A percentile compares a stretch with the other conserved stretches of the same genome.
These are phyloP conservation scores for Pseudocercospora macadamiae DNA, from an alignment of 2,329 filamentous ascomycete species.

Conservation along the genomic window DNA sequence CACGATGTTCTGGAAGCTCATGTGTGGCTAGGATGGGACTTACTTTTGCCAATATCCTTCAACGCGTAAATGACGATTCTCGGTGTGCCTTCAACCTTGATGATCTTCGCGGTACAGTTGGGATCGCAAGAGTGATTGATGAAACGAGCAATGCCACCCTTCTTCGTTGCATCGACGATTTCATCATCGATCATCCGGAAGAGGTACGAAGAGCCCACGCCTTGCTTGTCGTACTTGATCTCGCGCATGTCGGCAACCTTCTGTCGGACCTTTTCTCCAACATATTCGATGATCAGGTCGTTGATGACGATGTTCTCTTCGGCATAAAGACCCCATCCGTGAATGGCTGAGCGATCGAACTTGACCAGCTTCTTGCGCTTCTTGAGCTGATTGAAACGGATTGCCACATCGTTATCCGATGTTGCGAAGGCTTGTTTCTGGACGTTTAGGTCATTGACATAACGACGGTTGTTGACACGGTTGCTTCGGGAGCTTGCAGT, in stretches of 20 bases:
- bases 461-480: conserved; percentile 91
- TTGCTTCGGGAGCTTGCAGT: conserved; percentile 92
- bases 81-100: conserved; percentile 97
- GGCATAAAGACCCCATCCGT: conserved; percentile 97
- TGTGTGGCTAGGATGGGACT: conserved; percentile 45
- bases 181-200: conserved; percentile 98
- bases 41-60: conserved; percentile 92
- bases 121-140: conserved; percentile 99
- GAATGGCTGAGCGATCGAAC: conserved; percentile 95
- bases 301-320: conserved; percentile 97
- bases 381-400: conserved; percentile 98
- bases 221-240: conserved; percentile 88
- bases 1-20: background rate
- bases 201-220: conserved; percentile 94
- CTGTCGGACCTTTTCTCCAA: conserved; percentile 95
- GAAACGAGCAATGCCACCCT: conserved; percentile 95
- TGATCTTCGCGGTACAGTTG: conserved; percentile 99
- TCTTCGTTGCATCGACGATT: conserved; percentile 97
- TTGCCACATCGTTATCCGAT: conserved; percentile 73
- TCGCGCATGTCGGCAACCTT: conserved; percentile 97
- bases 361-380: conserved; percentile 99
- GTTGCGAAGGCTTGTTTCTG: conserved; percentile 77
- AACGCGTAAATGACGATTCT: conserved; percentile 98
- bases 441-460: conserved; percentile 91
- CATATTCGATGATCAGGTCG: conserved; percentile 99